Conservation (phyloP, 345 rosid genomes). For the Microthlaspi erraticum region DNA sequence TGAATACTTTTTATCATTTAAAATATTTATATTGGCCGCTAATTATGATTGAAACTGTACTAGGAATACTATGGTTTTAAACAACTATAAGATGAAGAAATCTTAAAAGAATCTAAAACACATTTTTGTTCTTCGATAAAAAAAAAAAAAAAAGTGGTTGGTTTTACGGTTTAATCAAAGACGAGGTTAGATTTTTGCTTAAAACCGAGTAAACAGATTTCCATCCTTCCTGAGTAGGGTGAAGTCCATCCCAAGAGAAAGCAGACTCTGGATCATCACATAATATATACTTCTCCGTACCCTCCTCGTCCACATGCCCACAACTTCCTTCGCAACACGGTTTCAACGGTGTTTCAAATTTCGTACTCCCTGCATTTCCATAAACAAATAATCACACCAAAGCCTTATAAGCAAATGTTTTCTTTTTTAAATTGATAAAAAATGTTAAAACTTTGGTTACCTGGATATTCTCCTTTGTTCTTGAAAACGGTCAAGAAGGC, state of each 20-base stretch:
- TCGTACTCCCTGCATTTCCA: slow-evolving; percentile 35
- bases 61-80: background rate
- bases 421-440: background rate
- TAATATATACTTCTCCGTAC: slow-evolving; percentile 44
- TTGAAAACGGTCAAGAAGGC: slow-evolving; percentile 59
- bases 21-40: too few species aligned
- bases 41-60: too few species aligned
- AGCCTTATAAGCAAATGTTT: background rate
- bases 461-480: slow-evolving; percentile 40
- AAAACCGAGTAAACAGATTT: slow-evolving; percentile 44
- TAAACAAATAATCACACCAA: background rate
- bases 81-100: background rate
- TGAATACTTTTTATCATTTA: background rate
- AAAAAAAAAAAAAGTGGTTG: too few species aligned
- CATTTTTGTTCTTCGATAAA: background rate
- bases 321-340: slow-evolving; percentile 63
- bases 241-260: slow-evolving; percentile 60
- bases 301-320: slow-evolving; percentile 42
- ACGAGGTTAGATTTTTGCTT: slow-evolving; percentile 20
- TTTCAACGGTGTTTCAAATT: slow-evolving; percentile 50
- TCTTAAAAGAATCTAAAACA: background rate
- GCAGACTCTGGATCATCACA: slow-evolving; percentile 48
- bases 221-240: slow-evolving; percentile 65
- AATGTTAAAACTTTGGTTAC: slow-evolving; percentile 11
- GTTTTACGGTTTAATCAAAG: background rate